A percentile compares a stretch with the other conserved stretches of the same genome.
Conservation (phyloP, 2,329 filamentous ascomycete genomes). For the Tricladium varicosporioides region DNA sequence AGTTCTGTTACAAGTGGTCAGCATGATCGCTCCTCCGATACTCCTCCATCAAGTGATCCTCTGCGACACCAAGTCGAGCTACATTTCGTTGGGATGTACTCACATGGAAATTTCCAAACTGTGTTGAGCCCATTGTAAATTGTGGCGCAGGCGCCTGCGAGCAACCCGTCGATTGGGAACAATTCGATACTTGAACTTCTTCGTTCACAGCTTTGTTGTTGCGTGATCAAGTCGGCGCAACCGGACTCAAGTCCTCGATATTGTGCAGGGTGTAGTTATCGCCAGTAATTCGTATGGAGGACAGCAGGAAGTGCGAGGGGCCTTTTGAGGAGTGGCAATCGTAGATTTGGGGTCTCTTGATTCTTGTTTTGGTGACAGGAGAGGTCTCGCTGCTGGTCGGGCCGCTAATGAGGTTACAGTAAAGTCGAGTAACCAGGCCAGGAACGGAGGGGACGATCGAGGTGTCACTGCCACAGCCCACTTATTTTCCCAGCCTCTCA, state of each 20-base stretch:
- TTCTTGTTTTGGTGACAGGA: background rate
- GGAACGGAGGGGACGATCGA: background rate
- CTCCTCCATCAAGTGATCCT: background rate
- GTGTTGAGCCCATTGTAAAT: conserved; percentile 32
- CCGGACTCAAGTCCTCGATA: too few species aligned
- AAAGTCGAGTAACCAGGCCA: background rate
- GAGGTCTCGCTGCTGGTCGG: background rate
- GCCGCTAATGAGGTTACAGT: background rate
- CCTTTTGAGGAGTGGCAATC: too few species aligned
- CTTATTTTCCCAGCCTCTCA: too few species aligned
- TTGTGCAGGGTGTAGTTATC: too few species aligned
- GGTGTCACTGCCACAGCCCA: too few species aligned
- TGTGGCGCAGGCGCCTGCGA: conserved; percentile 10
- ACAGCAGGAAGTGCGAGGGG: background rate
- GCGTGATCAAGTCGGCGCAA: too few species aligned
- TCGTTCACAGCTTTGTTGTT: too few species aligned
- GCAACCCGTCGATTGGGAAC: background rate
- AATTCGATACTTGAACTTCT: background rate
- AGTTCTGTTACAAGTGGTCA: conserved; percentile 53
- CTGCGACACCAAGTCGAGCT: conserved; percentile 10
- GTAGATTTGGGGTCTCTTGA: background rate
- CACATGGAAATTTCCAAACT: conserved; percentile 59
- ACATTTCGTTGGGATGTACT: conserved; percentile 10
- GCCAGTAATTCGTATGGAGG: background rate
- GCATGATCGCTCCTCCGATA: conserved; percentile 1